A percentile compares a stretch with the other conserved stretches of the same genome.
These are phyloP conservation scores for Monilinia polystroma DNA, from an alignment of 2,329 filamentous ascomycete species.

Conservation along the genomic window DNA sequence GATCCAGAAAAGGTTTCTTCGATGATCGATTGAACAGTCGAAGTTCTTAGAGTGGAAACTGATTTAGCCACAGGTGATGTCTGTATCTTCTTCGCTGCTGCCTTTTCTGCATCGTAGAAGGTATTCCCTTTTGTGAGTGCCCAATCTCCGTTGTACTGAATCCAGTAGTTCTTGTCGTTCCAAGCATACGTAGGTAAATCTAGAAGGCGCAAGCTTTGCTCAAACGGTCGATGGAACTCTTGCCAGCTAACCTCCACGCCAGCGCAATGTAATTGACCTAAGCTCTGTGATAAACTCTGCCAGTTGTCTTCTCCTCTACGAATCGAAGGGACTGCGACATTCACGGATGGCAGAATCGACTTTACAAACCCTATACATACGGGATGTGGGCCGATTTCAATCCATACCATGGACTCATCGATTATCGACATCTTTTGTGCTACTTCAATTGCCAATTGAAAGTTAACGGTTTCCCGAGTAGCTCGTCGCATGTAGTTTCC, in stretches of 20 bases:
- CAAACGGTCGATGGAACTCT: slow-evolving; percentile 13
- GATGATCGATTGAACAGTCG: no score
- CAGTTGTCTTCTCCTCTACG: background rate
- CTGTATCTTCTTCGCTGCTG: slow-evolving; percentile 23
- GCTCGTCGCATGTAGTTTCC: background rate
- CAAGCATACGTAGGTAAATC: slow-evolving; percentile 62
- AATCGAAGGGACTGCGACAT: background rate
- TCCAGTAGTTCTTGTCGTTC: slow-evolving; percentile 66
- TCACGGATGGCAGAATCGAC: background rate
- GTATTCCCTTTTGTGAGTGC: slow-evolving; percentile 47
- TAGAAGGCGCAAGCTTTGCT: background rate
- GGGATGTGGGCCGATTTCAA: slow-evolving; percentile 72
- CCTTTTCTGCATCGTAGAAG: slow-evolving; percentile 39
- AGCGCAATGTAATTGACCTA: background rate
- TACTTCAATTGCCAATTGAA: slow-evolving; percentile 73
- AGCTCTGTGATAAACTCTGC: background rate
- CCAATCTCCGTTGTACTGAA: slow-evolving; percentile 61
- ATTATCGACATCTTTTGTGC: background rate
- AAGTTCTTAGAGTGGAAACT: no score
- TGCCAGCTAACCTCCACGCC: slow-evolving; percentile 15
- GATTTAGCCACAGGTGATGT: no score
- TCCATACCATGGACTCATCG: slow-evolving; percentile 23
- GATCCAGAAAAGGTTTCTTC: no score
- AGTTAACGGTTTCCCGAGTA: slow-evolving; percentile 10
- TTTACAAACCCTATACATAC: slow-evolving; percentile 41